Percentiles rank a stretch among this genome's conserved stretches.
phyloP scores from a whole-genome alignment of 768 basidiomycete genomes.

The Mycena maculata region DNA sequence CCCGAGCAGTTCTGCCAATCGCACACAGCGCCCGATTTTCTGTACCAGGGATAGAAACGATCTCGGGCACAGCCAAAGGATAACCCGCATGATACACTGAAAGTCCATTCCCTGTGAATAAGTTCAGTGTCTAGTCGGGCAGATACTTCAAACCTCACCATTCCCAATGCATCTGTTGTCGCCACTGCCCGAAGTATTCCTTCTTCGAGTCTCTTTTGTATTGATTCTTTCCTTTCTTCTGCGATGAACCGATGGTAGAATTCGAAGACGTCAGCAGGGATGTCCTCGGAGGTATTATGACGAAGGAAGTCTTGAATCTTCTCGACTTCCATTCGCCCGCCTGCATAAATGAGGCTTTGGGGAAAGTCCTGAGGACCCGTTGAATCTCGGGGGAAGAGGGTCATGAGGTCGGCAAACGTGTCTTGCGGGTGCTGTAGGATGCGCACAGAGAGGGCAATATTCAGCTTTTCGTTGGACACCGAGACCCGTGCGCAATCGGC shows the following conservation, averaged over 20 bases:
- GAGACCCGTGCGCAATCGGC: background rate
- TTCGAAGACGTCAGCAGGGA: background rate
- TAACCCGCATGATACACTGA: constrained; percentile 3
- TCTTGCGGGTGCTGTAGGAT: constrained; percentile 18
- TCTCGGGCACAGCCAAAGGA: constrained; percentile 2
- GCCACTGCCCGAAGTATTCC: background rate
- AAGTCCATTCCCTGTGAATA: constrained; percentile 7
- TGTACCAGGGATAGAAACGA: constrained; percentile 22
- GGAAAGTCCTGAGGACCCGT: background rate
- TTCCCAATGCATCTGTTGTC: constrained; percentile 13
- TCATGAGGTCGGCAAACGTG: constrained; percentile 16
- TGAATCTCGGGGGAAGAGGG: background rate
- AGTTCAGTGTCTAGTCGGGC: background rate
- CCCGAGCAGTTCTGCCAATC: background rate
- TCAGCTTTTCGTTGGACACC: constrained; percentile 21
- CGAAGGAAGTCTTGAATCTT: constrained; percentile 20
- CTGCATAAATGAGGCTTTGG: constrained; percentile 16
- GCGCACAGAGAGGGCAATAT: constrained; percentile 24
- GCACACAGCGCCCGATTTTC: no score
- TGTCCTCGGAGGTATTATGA: background rate
- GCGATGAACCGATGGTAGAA: constrained; percentile 22
- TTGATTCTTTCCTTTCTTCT: background rate
- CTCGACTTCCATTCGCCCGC: constrained; percentile 1
- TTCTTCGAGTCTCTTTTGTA: background rate
- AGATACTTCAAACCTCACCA: background rate